Base-by-base conservation (phyloP, 768 basidiomycete genomes). In the Psilocybe sp. region DNA sequence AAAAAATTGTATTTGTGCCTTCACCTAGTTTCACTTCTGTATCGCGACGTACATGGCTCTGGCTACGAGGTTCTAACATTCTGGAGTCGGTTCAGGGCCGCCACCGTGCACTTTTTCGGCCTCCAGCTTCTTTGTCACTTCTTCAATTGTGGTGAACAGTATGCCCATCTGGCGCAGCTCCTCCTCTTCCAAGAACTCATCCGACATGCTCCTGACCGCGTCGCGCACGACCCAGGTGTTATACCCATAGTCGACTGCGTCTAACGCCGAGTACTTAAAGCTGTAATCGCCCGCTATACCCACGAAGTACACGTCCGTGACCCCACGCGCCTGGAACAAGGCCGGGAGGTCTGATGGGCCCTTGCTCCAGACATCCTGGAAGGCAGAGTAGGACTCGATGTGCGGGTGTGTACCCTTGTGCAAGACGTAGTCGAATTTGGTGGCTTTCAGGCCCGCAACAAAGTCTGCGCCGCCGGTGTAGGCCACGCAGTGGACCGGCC, bases 241-340 rank as follows among this genome's bases (percentile, higher is more conserved):
- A 62, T 80, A 83, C 18, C 70, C 72, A 44, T 67, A 72, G 47
- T 78, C 73, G 43, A 70, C 62, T 1, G 79, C 72, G 59, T 86
- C 82, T 18, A 80, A 61, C 28, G 81, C 81, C 3, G 81, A 79
- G 44, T 60, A 72, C 52, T 79, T 77, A 51, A 91, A 87, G 55
- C 90, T 92, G 61, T 81, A 90, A 59, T 92, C 91, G 2, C 87
- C 82, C 15, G 91, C 90, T 34, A 93, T 66, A 1, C 85, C 85
- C 7, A 77, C 77, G 33, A 90, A 64, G 48, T 81, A 82, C 14
- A 92, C 66, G 48, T 82, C 78, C 12, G 77, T 77, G 9, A 88
- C 73, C 0, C 62, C 69, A 36, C 70, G 66, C 39, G 66, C 64
- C 48, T 63, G 57, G 44, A 85, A 64, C 28, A 72, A 50, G 19